Percentiles rank a stretch among this genome's conserved stretches.
Conservation (phyloP, 2,329 filamentous ascomycete genomes). For the Tolypocladium inflatum region DNA sequence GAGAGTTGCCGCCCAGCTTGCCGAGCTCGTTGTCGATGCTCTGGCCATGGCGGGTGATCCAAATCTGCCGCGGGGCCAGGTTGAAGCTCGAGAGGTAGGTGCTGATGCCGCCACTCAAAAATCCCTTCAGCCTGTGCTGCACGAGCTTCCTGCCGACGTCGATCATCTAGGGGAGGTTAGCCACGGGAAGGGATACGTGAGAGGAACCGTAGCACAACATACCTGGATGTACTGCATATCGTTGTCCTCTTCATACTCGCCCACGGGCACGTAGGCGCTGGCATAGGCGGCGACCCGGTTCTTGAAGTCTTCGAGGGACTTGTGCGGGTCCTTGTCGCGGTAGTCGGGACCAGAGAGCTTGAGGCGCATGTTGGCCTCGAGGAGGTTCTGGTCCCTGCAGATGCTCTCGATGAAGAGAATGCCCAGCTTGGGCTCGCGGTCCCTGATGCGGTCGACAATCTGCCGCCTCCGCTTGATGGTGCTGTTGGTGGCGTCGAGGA, state of each 20-base stretch:
- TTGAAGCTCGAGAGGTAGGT: constrained; percentile 98
- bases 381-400: constrained; percentile 71
- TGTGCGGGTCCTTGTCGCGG: constrained; percentile 79
- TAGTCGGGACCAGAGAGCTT: constrained; percentile 96
- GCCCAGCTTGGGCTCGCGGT: constrained; percentile 76
- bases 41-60: constrained; percentile 94
- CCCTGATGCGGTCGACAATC: constrained; percentile 73
- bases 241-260: constrained; percentile 81
- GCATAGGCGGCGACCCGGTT: constrained; percentile 88
- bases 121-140: constrained; percentile 82
- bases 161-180: constrained; percentile 59
- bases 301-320: constrained; percentile 84
- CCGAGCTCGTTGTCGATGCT: constrained; percentile 79
- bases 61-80: constrained; percentile 87
- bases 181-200: not conserved
- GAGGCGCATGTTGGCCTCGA: constrained; percentile 94
- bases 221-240: constrained; percentile 88
- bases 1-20: constrained; percentile 85
- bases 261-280: constrained; percentile 84
- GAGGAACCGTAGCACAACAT: constrained; percentile 7
- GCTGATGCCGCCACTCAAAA: constrained; percentile 83
- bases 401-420: constrained; percentile 94
- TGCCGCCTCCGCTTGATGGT: constrained; percentile 77
- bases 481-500: constrained; percentile 95
- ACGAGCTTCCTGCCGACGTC: constrained; percentile 94